Evolutionary conservation across 164 flowering plant species (phyloP).

Genomic region (Vitis cinerea): DNA sequence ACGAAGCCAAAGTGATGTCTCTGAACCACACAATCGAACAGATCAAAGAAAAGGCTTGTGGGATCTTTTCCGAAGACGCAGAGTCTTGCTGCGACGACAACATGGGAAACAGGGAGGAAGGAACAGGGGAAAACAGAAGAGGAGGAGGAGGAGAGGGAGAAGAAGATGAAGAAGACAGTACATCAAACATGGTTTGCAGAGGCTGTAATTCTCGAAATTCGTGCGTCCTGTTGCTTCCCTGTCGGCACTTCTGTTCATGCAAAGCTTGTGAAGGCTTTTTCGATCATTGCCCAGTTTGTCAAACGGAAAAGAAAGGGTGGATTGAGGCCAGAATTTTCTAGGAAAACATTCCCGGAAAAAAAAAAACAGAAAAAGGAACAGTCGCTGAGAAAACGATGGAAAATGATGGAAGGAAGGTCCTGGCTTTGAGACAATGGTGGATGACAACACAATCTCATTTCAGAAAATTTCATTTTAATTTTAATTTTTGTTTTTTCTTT

Average conservation of each 20-base stretch:
- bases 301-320: slow-evolving; percentile 40
- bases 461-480: neutral
- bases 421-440: neutral
- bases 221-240: slow-evolving; percentile 66
- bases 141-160: slow-evolving; percentile 1
- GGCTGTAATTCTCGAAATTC: slow-evolving; percentile 42
- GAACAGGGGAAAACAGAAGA: neutral
- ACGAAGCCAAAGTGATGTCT: slow-evolving; percentile 48
- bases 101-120: neutral
- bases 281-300: slow-evolving; percentile 70
- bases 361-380: neutral
- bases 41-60: slow-evolving; percentile 29
- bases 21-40: slow-evolving; percentile 48
- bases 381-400: too few species aligned
- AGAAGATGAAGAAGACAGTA: slow-evolving; percentile 1
- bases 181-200: slow-evolving; percentile 34
- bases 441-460: too few species aligned
- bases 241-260: slow-evolving; percentile 77
- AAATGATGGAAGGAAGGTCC: neutral
- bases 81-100: slow-evolving; percentile 55
- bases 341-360: slow-evolving; percentile 10
- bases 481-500: slow-evolving; percentile 1
- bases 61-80: slow-evolving; percentile 40
- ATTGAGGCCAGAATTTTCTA: slow-evolving; percentile 42
- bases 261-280: slow-evolving; percentile 51